phyloP scores from a whole-genome alignment of 192 early-diverging fungal genomes.

The Backusella luteola region DNA sequence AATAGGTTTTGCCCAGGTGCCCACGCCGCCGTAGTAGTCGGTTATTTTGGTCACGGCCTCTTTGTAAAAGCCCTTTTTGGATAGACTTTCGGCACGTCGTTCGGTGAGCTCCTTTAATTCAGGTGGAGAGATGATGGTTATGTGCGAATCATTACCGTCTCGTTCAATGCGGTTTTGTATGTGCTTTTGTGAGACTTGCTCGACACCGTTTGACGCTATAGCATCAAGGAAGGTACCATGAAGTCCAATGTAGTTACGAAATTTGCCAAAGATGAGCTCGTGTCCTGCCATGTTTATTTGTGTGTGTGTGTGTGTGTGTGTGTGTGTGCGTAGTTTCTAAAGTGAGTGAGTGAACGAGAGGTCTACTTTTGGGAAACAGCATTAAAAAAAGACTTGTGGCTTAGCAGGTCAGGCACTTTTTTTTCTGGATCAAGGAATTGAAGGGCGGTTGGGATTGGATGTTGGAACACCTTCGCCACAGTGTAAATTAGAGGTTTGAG shows the following conservation, averaged over 20 bases:
- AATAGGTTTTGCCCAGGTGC: constrained; percentile 21
- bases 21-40: background rate
- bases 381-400: too few relatives aligned
- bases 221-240: background rate
- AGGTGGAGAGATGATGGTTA: background rate
- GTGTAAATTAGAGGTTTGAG: too few relatives aligned
- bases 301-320: too few relatives aligned
- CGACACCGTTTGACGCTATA: background rate
- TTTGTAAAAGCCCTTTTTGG: background rate
- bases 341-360: too few relatives aligned
- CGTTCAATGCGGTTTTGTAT: background rate
- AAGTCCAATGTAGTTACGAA: constrained; percentile 1
- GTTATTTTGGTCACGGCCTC: background rate
- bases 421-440: too few relatives aligned
- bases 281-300: background rate
- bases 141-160: background rate
- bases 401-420: too few relatives aligned
- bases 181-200: background rate
- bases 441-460: too few relatives aligned
- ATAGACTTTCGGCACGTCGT: background rate
- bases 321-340: too few relatives aligned
- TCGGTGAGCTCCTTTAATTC: background rate
- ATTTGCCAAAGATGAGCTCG: background rate
- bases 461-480: too few relatives aligned
- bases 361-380: too few relatives aligned